Evolutionary conservation across 2,329 filamentous ascomycete genomes (phyloP).

Genomic region (Rhinocladiella similis): DNA sequence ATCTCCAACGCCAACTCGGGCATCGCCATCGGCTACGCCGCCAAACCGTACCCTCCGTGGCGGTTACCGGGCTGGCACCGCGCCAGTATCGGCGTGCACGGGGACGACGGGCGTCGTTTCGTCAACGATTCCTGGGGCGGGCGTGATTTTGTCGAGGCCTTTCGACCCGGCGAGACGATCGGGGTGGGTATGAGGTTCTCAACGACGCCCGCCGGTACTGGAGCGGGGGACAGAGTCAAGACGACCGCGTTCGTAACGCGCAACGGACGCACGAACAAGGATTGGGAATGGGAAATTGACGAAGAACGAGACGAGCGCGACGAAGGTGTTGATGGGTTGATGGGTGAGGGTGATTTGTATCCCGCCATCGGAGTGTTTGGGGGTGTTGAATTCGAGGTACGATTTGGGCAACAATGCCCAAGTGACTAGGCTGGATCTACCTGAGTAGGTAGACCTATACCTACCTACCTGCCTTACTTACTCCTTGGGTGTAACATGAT

Average conservation of each 20-base stretch:
- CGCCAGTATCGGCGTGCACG: slow-evolving; percentile 60
- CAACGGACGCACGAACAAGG: slow-evolving; percentile 46
- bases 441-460: neutral
- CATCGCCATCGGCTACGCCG: slow-evolving; percentile 60
- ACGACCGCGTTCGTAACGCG: slow-evolving; percentile 58
- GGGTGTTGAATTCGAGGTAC: slow-evolving; percentile 60
- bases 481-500: too few relatives aligned
- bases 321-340: slow-evolving; percentile 60
- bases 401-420: slow-evolving; percentile 51
- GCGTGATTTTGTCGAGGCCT: slow-evolving; percentile 55
- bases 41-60: slow-evolving; percentile 63
- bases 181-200: slow-evolving; percentile 60
- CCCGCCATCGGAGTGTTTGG: slow-evolving; percentile 63
- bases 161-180: slow-evolving; percentile 56
- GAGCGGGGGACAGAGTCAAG: slow-evolving; percentile 23
- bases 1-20: slow-evolving; percentile 50
- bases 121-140: slow-evolving; percentile 64
- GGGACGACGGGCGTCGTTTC: slow-evolving; percentile 63
- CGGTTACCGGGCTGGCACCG: slow-evolving; percentile 65
- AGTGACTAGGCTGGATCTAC: neutral
- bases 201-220: slow-evolving; percentile 29
- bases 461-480: too few relatives aligned
- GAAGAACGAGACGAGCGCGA: slow-evolving; percentile 59
- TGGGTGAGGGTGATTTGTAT: slow-evolving; percentile 67
- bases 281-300: slow-evolving; percentile 56